Evolutionary conservation across 2,329 filamentous ascomycete genomes (phyloP), one percentile per base, ranked within the genome.

Genomic region (Sarocladium strictum): DNA sequence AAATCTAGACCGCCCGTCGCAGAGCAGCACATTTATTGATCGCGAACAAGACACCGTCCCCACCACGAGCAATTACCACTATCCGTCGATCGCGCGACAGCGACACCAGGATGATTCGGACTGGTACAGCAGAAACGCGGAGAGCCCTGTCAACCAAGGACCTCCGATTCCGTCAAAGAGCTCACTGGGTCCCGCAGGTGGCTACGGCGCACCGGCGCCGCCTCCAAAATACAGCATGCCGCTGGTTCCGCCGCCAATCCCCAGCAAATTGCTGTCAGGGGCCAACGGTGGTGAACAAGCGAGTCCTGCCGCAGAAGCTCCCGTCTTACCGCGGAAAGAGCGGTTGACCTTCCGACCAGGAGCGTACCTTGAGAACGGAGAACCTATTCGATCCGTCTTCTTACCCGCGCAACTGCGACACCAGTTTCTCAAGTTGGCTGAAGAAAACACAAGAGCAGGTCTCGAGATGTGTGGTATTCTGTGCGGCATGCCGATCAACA

Each of bases 401-500:
- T 78, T 99, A 1, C 93, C 94, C 0, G 80, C 83, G 1, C 79
- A 81, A 12, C 79, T 99, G 1, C 89, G 91, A 26, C 71, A 77
- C 2, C 75, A 79, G 5, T 99, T 99, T 67, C 77, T 97, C 17
- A 72, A 80, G 2, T 74, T 91, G 27, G 93, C 92, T 0, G 72
- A 80, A 0, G 71, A 81, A 17, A 97, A 99, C 67, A 99, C 94
- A 0, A 74, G 74, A 27, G 77, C 78, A 3, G 95, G 95, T 33
- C 79, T 97, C 17, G 94, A 99, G 72, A 97, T 94, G 61, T 97
- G 94, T 66, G 94, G 93, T 33, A 93, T 99, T 60, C 79, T 99
- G 11, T 96, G 91, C 64, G 94, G 93, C 7, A 93, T 90, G 1
- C 77, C 92, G 1, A 88, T 96, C 64, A 93, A 92, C 61, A 97